These are phyloP conservation scores for Aspergillus udagawae DNA, from an alignment of 2,329 filamentous ascomycete species.

Conservation along the genomic window DNA sequence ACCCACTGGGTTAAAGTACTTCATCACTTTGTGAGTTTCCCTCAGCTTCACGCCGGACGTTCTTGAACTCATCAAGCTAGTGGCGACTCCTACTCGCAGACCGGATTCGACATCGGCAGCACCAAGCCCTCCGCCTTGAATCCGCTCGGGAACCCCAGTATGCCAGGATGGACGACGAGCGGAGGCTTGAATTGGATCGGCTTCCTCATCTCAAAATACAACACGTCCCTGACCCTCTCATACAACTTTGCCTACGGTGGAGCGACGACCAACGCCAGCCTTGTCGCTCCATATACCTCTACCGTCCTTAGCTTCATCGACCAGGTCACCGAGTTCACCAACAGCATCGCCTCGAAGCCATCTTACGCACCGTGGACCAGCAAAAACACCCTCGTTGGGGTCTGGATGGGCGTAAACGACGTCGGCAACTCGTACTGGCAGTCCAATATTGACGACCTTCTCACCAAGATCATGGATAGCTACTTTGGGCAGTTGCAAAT, in stretches of 20 bases:
- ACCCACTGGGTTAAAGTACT: not conserved
- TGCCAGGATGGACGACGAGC: slow-evolving; percentile 6
- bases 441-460: not conserved
- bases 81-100: slow-evolving; percentile 9
- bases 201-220: slow-evolving; percentile 3
- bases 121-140: slow-evolving; percentile 8
- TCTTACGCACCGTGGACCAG: slow-evolving; percentile 2
- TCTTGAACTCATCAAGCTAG: not conserved
- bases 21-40: not conserved
- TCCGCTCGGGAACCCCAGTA: slow-evolving; percentile 9
- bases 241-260: slow-evolving; percentile 9
- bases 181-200: slow-evolving; percentile 11
- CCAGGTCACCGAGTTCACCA: slow-evolving; percentile 5
- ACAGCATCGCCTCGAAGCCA: not conserved
- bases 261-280: slow-evolving; percentile 7
- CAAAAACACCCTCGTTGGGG: slow-evolving; percentile 2
- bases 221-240: slow-evolving; percentile 2
- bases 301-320: slow-evolving; percentile 6
- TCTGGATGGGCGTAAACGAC: slow-evolving; percentile 13
- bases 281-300: slow-evolving; percentile 5
- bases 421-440: slow-evolving; percentile 6
- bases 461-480: slow-evolving; percentile 3
- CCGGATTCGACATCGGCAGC: slow-evolving; percentile 6
- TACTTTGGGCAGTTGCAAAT: slow-evolving; percentile 8
- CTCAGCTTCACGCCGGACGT: not conserved